Conservation (phyloP, 192 early-diverging fungal genomes). For the Coemansia sp. region DNA sequence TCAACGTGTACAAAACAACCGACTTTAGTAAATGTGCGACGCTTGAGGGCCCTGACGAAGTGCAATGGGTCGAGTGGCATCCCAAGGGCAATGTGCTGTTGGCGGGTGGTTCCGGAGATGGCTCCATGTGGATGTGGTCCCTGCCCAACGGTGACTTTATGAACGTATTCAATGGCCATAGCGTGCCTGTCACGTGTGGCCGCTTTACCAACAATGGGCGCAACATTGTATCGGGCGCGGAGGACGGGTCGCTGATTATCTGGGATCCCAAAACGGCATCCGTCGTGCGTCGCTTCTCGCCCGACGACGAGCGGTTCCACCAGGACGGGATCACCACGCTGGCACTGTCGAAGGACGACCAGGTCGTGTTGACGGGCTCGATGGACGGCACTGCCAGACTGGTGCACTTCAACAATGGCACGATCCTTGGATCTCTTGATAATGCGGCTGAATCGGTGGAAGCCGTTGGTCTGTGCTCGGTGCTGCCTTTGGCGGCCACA, state of each 20-base stretch:
- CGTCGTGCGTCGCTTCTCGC: slow-evolving; percentile 61
- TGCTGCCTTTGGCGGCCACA: slow-evolving; percentile 72
- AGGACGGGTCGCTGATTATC: slow-evolving; percentile 77
- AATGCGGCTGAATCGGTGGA: slow-evolving; percentile 84
- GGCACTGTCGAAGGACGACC: slow-evolving; percentile 71
- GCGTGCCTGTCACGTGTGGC: slow-evolving; percentile 80
- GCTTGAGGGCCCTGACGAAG: slow-evolving; percentile 89
- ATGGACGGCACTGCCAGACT: slow-evolving; percentile 75
- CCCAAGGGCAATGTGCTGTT: slow-evolving; percentile 88
- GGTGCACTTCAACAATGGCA: slow-evolving; percentile 71
- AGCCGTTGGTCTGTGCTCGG: slow-evolving; percentile 76
- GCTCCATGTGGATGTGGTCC: slow-evolving; percentile 96
- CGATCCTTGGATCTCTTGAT: slow-evolving; percentile 80
- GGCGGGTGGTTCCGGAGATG: slow-evolving; percentile 79
- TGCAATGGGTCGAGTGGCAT: slow-evolving; percentile 97
- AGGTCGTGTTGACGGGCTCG: slow-evolving; percentile 79
- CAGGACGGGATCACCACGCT: slow-evolving; percentile 73
- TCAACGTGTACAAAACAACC: slow-evolving; percentile 56
- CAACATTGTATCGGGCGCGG: slow-evolving; percentile 77
- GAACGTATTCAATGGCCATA: slow-evolving; percentile 91
- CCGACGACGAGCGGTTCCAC: slow-evolving; percentile 85
- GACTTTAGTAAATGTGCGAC: slow-evolving; percentile 18
- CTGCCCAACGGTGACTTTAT: slow-evolving; percentile 87
- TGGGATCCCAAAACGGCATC: slow-evolving; percentile 94
- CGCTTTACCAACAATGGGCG: slow-evolving; percentile 91